Conservation (phyloP, 2,329 filamentous ascomycete species). For the Amylocarpus encephaloides region DNA sequence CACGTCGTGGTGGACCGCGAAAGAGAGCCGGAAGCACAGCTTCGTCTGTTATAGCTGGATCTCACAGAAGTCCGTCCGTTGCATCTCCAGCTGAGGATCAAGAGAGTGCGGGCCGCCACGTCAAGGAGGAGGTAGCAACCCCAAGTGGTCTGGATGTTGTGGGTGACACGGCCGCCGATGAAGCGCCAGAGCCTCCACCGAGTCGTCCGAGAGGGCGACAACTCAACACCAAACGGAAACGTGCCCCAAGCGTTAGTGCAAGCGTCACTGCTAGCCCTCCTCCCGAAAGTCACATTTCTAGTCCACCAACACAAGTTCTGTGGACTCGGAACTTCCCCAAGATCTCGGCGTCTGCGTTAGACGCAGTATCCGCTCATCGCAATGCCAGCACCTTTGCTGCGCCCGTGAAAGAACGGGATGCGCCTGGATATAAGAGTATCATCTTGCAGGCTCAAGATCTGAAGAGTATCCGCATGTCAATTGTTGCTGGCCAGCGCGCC, state of each 20-base stretch:
- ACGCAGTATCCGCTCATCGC: constrained; percentile 70
- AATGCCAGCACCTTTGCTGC: constrained; percentile 75
- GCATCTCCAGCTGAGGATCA: constrained; percentile 42
- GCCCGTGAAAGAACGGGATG: constrained; percentile 66
- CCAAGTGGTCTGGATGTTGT: constrained; percentile 48
- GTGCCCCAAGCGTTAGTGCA: constrained; percentile 32
- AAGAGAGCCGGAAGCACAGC: constrained; percentile 24
- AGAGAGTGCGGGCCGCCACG: constrained; percentile 32
- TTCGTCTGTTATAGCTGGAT: constrained; percentile 29
- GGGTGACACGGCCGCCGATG: constrained; percentile 51
- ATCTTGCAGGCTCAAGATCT: constrained; percentile 72
- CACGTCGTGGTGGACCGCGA: constrained; percentile 13
- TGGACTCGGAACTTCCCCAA: constrained; percentile 72
- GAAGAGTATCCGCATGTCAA: constrained; percentile 69
- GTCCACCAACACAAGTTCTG: constrained; percentile 60
- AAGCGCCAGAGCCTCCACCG: constrained; percentile 34
- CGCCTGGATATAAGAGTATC: constrained; percentile 68
- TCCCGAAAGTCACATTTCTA: constrained; percentile 26
- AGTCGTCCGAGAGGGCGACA: constrained; percentile 20
- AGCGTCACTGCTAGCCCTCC: constrained; percentile 35
- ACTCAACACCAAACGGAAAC: constrained; percentile 48
- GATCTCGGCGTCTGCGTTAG: constrained; percentile 65
- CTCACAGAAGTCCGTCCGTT: constrained; percentile 37
- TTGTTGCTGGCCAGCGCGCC: constrained; percentile 64
- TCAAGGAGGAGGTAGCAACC: constrained; percentile 56